Evolutionary conservation across 2,329 filamentous ascomycete species (phyloP), one percentile per base, ranked within the genome.

Genomic region (Claviceps sp.): DNA sequence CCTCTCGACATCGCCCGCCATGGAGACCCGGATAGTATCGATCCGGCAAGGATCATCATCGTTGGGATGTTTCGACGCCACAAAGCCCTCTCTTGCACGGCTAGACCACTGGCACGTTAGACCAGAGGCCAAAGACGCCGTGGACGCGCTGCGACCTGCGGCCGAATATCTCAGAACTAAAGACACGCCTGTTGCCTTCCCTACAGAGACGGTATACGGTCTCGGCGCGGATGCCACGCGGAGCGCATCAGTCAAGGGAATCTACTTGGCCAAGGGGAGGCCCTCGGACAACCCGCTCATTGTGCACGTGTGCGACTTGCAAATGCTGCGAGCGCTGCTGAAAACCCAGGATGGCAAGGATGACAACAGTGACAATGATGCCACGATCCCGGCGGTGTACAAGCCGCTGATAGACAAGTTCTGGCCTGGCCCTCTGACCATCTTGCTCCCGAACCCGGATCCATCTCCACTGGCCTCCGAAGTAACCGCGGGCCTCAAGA

Each of bases 161-260:
- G 88, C 87, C 2, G 64, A 74, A 13, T 75, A 82, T 57, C 72
- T 95, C 39, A 77, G 73, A 50, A 73, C 74, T 17, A 82, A 77
- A 50, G 77, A 87, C 63, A 77, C 77, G 3, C 93, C 93, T 4
- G 89, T 98, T 47, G 93, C 88, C 1, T 98, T 98, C 64, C 93
- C 93, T 0, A 98, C 93, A 0, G 93, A 98, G 70, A 98, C 93
- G 0, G 93, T 98, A 0, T 98, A 98, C 65, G 93, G 93, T 0
- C 77, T 98, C 7, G 93, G 89, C n/a, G 93, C 93, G 14, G 93
- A 97, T 70, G 93, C 93, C 11, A 97, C 90, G 26, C 80, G 89
- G 60, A 89, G 84, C 61, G 74, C 72, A 24, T 86, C 91, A 2
- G 91, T 97, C 6, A 82, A 78, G 62, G 90, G 89, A n/a, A 98